A percentile compares a stretch with the other conserved stretches of the same genome.
Conservation (phyloP, 1,284 basidiomycete species). For the Pseudozyma tsukubaensis region DNA sequence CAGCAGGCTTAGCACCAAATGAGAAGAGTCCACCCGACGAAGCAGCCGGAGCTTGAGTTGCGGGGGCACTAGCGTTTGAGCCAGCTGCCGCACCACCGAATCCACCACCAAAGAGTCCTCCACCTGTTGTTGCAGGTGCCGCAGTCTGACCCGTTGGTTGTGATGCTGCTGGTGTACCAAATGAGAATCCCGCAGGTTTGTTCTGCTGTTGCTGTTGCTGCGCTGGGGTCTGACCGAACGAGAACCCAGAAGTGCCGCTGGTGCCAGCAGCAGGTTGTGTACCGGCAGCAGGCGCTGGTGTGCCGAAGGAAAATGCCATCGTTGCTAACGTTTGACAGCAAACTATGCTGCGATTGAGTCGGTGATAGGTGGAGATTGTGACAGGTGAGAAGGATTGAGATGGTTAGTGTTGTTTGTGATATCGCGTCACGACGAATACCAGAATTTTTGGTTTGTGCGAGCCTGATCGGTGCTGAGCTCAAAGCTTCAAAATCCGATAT, state of each 20-base stretch:
- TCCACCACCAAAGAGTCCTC: conserved; percentile 37
- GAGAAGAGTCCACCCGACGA: conserved; percentile 28
- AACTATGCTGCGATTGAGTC: not conserved
- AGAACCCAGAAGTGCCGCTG: conserved; percentile 44
- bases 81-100: conserved; percentile 32
- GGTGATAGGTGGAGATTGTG: too few relatives aligned
- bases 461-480: too few relatives aligned
- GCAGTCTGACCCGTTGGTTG: conserved; percentile 29
- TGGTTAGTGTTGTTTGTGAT: too few relatives aligned
- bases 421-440: too few relatives aligned
- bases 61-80: conserved; percentile 14
- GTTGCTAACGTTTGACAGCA: not conserved
- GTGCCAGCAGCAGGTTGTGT: conserved; percentile 31
- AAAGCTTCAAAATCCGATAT: too few relatives aligned
- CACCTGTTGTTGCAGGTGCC: conserved; percentile 21
- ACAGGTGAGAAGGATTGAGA: too few relatives aligned
- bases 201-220: conserved; percentile 54
- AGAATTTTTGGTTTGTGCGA: too few relatives aligned
- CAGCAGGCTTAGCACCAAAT: conserved; percentile 40
- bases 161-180: conserved; percentile 39
- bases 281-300: conserved; percentile 36
- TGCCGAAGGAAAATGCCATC: conserved; percentile 64
- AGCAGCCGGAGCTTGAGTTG: conserved; percentile 23
- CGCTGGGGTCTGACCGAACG: conserved; percentile 48
- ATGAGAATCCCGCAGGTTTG: conserved; percentile 55